These are phyloP conservation scores for Vitis cinerea DNA, from an alignment of 164 flowering plant species.

Conservation along the genomic window DNA sequence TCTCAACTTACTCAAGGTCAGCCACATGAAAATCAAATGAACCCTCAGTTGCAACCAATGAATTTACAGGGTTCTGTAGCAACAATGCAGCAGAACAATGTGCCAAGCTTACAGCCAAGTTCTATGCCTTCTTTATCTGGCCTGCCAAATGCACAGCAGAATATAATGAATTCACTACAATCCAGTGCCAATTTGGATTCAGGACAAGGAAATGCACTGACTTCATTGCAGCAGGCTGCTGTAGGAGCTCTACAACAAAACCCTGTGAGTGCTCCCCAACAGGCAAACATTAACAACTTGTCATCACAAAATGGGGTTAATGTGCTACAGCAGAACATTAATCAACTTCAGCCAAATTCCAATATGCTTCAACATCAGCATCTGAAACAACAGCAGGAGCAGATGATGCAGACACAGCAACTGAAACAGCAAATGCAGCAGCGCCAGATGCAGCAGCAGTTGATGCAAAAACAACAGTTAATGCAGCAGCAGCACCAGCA, in stretches of 20 bases:
- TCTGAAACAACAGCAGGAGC: constrained; percentile 61
- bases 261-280: constrained; percentile 50
- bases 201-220: constrained; percentile 60
- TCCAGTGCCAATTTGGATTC: constrained; percentile 56
- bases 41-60: constrained; percentile 61
- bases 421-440: constrained; percentile 57
- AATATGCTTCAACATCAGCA: constrained; percentile 59
- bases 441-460: constrained; percentile 50
- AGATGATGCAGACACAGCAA: constrained; percentile 48
- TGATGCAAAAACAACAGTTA: constrained; percentile 41
- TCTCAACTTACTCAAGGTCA: constrained; percentile 58
- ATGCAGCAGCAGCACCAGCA: constrained; percentile 35
- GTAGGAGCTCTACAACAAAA: constrained; percentile 58
- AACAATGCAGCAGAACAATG: constrained; percentile 46
- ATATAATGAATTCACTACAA: constrained; percentile 51
- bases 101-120: constrained; percentile 46
- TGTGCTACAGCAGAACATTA: constrained; percentile 51
- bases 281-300: constrained; percentile 43
- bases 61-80: constrained; percentile 43
- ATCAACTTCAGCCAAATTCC: constrained; percentile 44
- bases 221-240: constrained; percentile 55
- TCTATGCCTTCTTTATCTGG: constrained; percentile 47
- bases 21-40: constrained; percentile 70
- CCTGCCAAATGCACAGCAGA: constrained; percentile 48
- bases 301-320: constrained; percentile 53